These are phyloP conservation scores for Kuraishia borneana DNA, from an alignment of 805 yeast species.

Conservation along the genomic window DNA sequence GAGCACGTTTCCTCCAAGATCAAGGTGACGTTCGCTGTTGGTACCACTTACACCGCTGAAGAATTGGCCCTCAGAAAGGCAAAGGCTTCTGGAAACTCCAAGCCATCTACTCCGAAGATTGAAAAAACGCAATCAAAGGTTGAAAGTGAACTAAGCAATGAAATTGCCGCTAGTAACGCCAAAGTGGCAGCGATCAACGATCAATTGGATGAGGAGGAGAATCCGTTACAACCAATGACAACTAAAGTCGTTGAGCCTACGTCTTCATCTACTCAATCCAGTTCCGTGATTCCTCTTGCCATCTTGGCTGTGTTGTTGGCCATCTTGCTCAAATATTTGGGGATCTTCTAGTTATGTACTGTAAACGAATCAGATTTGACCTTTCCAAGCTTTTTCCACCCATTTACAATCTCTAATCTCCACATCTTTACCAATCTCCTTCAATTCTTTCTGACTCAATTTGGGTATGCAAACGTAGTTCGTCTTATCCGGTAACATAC, in stretches of 20 bases:
- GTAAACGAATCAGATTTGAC: slow-evolving; percentile 18
- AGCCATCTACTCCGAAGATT: background rate
- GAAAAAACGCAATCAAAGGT: background rate
- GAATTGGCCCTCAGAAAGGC: slow-evolving; percentile 2
- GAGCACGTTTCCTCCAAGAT: slow-evolving; percentile 28
- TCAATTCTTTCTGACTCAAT: slow-evolving; percentile 43
- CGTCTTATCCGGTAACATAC: slow-evolving; percentile 57
- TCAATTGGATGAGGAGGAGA: slow-evolving; percentile 2
- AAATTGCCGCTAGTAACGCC: slow-evolving; percentile 4
- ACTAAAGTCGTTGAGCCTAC: background rate
- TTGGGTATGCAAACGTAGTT: slow-evolving; percentile 75
- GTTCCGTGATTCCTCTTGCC: slow-evolving; percentile 1
- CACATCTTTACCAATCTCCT: slow-evolving; percentile 22
- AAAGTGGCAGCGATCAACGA: slow-evolving; percentile 4
- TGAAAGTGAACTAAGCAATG: background rate
- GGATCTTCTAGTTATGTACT: background rate
- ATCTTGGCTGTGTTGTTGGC: slow-evolving; percentile 2
- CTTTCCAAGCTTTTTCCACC: slow-evolving; percentile 65
- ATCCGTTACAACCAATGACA: background rate
- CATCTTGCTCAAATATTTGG: background rate
- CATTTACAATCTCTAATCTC: slow-evolving; percentile 77
- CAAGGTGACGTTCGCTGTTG: slow-evolving; percentile 6
- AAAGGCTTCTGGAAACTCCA: slow-evolving; percentile 1
- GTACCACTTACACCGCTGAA: slow-evolving; percentile 1
- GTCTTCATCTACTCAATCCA: background rate